Evolutionary conservation across 2,329 filamentous ascomycete genomes (phyloP).

Genomic region (Cladosporium sp.): DNA sequence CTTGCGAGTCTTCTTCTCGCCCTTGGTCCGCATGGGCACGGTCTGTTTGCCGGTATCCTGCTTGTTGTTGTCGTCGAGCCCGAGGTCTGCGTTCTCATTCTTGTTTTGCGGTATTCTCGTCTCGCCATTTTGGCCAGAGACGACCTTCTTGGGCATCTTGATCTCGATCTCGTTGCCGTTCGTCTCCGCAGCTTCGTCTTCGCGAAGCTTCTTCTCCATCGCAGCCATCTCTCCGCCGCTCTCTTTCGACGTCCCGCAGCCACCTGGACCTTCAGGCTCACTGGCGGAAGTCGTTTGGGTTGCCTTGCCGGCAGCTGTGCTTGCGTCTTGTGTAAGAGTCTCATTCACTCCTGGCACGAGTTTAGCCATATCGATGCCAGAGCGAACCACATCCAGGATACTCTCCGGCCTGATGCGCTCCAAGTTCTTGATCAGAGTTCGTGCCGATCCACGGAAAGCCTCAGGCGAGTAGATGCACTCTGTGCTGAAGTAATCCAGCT

Average conservation of each 20-base stretch:
- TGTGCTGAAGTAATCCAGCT: conserved; percentile 95
- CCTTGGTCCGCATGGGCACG: conserved; percentile 30
- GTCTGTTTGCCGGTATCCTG: background rate
- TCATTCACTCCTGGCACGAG: conserved; percentile 59
- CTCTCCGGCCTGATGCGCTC: conserved; percentile 90
- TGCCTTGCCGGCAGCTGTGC: background rate
- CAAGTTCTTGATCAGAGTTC: conserved; percentile 89
- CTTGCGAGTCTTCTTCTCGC: conserved; percentile 21
- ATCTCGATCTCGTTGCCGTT: conserved; percentile 63
- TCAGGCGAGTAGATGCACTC: conserved; percentile 98
- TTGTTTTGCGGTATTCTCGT: background rate
- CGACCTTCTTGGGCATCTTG: conserved; percentile 26
- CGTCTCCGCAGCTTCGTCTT: conserved; percentile 57
- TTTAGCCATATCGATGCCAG: conserved; percentile 91
- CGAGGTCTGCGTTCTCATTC: background rate
- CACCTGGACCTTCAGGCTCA: conserved; percentile 60
- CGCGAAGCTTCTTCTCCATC: conserved; percentile 69
- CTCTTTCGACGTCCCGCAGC: conserved; percentile 67
- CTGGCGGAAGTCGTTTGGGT: conserved; percentile 27
- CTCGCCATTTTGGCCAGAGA: background rate
- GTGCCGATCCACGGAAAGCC: conserved; percentile 87
- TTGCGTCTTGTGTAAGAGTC: background rate
- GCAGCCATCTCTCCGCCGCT: conserved; percentile 74
- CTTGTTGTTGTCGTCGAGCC: background rate
- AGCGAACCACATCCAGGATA: conserved; percentile 89